These are phyloP conservation scores for Ophiosphaerella korrae DNA, from an alignment of 2,329 filamentous ascomycete genomes.

Conservation along the genomic window DNA sequence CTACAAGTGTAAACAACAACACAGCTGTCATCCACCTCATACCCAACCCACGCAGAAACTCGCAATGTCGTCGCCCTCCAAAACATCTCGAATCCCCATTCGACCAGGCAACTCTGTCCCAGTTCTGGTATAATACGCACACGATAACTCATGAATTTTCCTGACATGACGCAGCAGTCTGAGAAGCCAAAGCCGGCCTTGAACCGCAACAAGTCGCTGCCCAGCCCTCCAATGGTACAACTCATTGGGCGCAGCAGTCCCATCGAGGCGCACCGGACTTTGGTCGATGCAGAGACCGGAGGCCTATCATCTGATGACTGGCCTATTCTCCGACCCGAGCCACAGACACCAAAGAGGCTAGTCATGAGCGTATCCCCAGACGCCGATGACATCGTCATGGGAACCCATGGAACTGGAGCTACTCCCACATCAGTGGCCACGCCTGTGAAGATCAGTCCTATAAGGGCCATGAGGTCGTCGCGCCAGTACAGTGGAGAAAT, in stretches of 20 bases:
- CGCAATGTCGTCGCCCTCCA: too few relatives aligned
- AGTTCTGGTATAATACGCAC: not conserved
- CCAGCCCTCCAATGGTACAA: conserved; percentile 45
- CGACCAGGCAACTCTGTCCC: too few relatives aligned
- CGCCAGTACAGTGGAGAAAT: conserved; percentile 11
- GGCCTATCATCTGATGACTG: conserved; percentile 33
- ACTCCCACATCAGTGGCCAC: not conserved
- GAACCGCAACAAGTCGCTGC: conserved; percentile 45
- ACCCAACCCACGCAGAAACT: too few relatives aligned
- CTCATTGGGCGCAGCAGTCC: conserved; percentile 39
- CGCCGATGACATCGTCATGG: not conserved
- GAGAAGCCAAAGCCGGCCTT: conserved; percentile 3
- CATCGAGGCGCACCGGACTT: conserved; percentile 42
- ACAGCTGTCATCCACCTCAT: too few relatives aligned
- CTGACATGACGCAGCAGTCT: not conserved
- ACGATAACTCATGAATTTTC: not conserved
- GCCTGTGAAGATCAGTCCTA: conserved; percentile 15
- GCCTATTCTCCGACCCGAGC: conserved; percentile 36
- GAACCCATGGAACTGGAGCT: not conserved
- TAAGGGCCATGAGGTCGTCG: conserved; percentile 30
- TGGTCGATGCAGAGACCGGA: conserved; percentile 48
- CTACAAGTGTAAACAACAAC: too few relatives aligned
- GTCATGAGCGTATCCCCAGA: not conserved
- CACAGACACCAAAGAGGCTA: not conserved
- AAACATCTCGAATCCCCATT: too few relatives aligned